Evolutionary conservation across 352 stramenopile genomes (phyloP).

Genomic region (Aphanomyces stellatus): DNA sequence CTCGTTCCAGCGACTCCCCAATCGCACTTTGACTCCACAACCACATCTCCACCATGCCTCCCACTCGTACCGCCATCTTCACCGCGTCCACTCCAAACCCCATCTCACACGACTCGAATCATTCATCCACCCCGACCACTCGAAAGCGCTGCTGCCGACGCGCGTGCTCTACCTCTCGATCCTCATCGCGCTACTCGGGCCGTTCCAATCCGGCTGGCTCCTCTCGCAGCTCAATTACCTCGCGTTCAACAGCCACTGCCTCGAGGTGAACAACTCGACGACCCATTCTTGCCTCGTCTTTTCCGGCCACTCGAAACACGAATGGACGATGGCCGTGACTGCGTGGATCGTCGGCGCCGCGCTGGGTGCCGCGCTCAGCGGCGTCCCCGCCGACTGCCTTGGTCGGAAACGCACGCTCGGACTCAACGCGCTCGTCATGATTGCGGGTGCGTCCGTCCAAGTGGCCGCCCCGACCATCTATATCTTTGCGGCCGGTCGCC

Average conservation of each 20-base stretch:
- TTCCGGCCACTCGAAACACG: slow-evolving; percentile 34
- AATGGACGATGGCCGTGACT: slow-evolving; percentile 51
- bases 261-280: slow-evolving; percentile 27
- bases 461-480: slow-evolving; percentile 19
- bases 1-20: too few relatives aligned
- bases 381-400: slow-evolving; percentile 29
- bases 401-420: slow-evolving; percentile 34
- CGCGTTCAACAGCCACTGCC: slow-evolving; percentile 36
- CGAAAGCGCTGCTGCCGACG: slow-evolving; percentile 18
- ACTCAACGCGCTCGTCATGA: slow-evolving; percentile 13
- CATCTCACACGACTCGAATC: slow-evolving; percentile 2
- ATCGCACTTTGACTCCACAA: neutral
- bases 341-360: slow-evolving; percentile 50
- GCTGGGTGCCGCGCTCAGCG: slow-evolving; percentile 33
- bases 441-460: slow-evolving; percentile 21
- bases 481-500: slow-evolving; percentile 24
- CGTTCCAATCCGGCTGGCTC: slow-evolving; percentile 50
- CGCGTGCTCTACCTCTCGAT: slow-evolving; percentile 37
- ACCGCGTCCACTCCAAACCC: neutral
- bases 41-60: neutral
- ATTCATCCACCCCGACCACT: neutral
- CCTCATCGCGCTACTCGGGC: slow-evolving; percentile 32
- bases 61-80: neutral
- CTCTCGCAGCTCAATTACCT: slow-evolving; percentile 47
- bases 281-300: slow-evolving; percentile 45